phyloP scores from a whole-genome alignment of 1,139 yeast species.

The Suhomyces chickasaworum region DNA sequence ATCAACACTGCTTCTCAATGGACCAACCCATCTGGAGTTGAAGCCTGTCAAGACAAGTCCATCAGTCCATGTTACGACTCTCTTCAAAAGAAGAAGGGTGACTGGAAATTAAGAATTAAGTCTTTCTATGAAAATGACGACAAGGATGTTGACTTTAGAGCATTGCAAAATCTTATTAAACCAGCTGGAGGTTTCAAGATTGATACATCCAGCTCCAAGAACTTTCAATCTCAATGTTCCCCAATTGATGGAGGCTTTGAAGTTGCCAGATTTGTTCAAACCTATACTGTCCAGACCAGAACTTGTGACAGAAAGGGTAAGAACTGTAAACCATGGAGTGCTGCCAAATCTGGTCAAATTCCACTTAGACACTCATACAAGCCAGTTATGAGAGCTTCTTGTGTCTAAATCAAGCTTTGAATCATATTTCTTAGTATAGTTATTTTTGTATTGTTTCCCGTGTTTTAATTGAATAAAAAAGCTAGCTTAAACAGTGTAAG shows the following conservation, averaged over 20 bases:
- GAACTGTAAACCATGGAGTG: conserved; percentile 2
- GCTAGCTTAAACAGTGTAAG: not conserved
- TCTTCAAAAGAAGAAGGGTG: not conserved
- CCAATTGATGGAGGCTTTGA: not conserved
- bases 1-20: conserved; percentile 1
- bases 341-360: not conserved
- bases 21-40: conserved; percentile 1
- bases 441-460: not conserved
- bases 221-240: not conserved
- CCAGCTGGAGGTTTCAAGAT: not conserved
- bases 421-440: not conserved
- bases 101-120: not conserved
- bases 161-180: not conserved
- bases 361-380: conserved; percentile 3
- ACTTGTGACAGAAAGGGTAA: not conserved
- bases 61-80: not conserved
- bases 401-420: not conserved
- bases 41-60: not conserved
- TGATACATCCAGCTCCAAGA: not conserved
- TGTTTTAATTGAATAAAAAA: not conserved
- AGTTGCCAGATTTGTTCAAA: conserved; percentile 1
- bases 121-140: not conserved
- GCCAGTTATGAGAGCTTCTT: not conserved
- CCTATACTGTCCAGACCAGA: conserved; percentile 2
- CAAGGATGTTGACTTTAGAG: not conserved